Base-by-base conservation (phyloP, 2,329 filamentous ascomycete genomes). In the Aspergillus sclerotialis region DNA sequence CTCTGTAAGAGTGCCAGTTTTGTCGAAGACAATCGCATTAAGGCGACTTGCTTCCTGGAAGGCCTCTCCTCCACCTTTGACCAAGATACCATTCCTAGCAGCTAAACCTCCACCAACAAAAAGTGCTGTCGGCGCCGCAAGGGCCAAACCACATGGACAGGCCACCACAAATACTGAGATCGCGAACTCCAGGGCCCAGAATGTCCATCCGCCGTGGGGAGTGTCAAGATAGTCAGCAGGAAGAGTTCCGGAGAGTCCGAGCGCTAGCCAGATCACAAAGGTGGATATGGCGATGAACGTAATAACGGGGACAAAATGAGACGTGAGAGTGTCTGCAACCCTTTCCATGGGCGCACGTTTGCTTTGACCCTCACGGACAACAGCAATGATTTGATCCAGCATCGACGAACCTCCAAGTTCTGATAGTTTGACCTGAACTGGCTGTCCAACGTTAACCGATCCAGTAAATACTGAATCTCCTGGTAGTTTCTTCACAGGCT, bases 91-190 rank as follows among this genome's bases (percentile, higher is more conserved):
- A 49, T 85, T 65, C 54, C 82, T 80, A 5, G 86, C 86, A 2
- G 86, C 86, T 12, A 92, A 65, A 2, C 85, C 85, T 23, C 83
- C 80, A 3, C 84, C 86, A 7, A 92, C 85, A 44, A 90, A 90
- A 21, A 93, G 61, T n/a, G 86, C 86, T 0, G 86, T 93, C 1
- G 86, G 86, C 0, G 85, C 85, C n/a, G 86, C 86, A 6, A 93
- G 75, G 1, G 82, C 86, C 10, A 93, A 72, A 2, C 86, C 86
- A 50, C 86, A 93, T 2, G 86, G 86, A 52, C 86, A 93, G 2
- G 86, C 85, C 17, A 93, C 81, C 21, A 93, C 84, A 46, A 93
- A 92, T 9, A 92, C 85, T 5, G 86, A 77, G 48, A 93, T 90
- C 11, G 86, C 83, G 49, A 80, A 80, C 33, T 77, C 69, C 33